A percentile compares a stretch with the other conserved stretches of the same genome.
Conservation (phyloP, 148 eudicot species). For the Oxyria digyna region DNA sequence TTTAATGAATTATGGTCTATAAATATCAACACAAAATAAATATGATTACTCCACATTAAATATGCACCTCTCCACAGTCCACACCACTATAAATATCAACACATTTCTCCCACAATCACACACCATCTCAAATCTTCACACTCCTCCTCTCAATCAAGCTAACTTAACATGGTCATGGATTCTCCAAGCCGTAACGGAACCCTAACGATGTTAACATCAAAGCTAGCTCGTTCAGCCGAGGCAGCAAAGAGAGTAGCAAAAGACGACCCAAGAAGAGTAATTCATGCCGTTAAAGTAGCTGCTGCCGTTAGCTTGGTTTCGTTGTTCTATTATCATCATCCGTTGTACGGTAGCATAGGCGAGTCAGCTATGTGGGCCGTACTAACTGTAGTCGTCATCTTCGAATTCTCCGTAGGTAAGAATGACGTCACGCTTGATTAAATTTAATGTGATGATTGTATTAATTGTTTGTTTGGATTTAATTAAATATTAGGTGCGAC, state of each 20-base stretch:
- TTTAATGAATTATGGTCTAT: too few species aligned
- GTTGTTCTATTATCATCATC: conserved; percentile 1
- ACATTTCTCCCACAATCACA: background rate
- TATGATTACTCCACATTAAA: too few species aligned
- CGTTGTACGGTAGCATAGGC: background rate
- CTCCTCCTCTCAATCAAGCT: too few species aligned
- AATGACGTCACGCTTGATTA: background rate
- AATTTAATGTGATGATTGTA: background rate
- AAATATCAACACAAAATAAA: too few species aligned
- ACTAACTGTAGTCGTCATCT: conserved; percentile 24
- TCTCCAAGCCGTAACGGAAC: background rate
- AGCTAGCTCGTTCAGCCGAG: background rate
- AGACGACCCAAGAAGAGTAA: conserved; percentile 1
- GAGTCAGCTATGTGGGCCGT: conserved; percentile 10
- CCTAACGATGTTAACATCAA: background rate
- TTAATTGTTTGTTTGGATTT: background rate
- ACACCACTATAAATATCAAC: too few species aligned
- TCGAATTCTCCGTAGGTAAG: conserved; percentile 27
- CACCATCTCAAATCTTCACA: background rate
- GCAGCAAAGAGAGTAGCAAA: conserved; percentile 1
- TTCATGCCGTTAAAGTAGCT: background rate
- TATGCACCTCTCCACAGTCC: too few species aligned
- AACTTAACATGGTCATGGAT: background rate
- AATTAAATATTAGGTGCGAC: conserved; percentile 55
- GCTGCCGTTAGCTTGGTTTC: conserved; percentile 5